A percentile compares a stretch with the other conserved stretches of the same genome.
These are phyloP conservation scores for Trichoderma virens DNA, from an alignment of 495 filamentous ascomycete genomes.

Conservation along the genomic window DNA sequence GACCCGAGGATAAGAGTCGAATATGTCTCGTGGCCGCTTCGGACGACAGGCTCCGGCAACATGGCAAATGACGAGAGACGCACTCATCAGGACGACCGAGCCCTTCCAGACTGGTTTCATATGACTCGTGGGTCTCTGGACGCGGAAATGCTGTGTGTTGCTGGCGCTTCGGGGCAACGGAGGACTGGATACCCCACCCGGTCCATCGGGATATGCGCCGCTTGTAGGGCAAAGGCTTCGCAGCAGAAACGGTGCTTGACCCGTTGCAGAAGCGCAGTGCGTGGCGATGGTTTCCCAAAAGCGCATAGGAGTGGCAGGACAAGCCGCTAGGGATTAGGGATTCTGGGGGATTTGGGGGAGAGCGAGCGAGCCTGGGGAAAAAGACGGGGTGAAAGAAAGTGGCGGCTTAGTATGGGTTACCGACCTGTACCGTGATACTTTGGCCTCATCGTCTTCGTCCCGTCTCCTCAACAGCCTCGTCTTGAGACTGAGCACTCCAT, in stretches of 20 bases:
- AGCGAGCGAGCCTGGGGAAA: background rate
- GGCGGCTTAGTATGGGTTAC: background rate
- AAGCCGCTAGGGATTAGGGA: background rate
- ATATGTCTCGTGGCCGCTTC: background rate
- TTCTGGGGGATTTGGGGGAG: background rate
- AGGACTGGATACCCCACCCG: background rate
- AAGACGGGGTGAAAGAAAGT: background rate
- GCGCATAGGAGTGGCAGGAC: background rate
- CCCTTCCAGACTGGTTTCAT: background rate
- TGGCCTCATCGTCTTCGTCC: no score
- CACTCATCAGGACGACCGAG: background rate
- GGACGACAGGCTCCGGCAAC: slow-evolving; percentile 5
- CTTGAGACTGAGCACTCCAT: no score
- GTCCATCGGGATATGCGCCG: slow-evolving; percentile 4
- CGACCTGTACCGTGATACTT: no score
- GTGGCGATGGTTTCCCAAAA: slow-evolving; percentile 1
- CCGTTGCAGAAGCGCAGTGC: background rate
- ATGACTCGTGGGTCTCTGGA: background rate
- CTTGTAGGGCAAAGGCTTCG: background rate
- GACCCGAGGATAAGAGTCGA: background rate
- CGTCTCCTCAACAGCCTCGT: no score
- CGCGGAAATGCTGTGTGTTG: background rate
- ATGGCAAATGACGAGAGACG: background rate
- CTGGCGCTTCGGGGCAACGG: slow-evolving; percentile 8
- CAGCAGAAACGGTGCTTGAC: background rate